phyloP scores from a whole-genome alignment of 495 filamentous ascomycete genomes.

The Aspergillus incahuasiensis region DNA sequence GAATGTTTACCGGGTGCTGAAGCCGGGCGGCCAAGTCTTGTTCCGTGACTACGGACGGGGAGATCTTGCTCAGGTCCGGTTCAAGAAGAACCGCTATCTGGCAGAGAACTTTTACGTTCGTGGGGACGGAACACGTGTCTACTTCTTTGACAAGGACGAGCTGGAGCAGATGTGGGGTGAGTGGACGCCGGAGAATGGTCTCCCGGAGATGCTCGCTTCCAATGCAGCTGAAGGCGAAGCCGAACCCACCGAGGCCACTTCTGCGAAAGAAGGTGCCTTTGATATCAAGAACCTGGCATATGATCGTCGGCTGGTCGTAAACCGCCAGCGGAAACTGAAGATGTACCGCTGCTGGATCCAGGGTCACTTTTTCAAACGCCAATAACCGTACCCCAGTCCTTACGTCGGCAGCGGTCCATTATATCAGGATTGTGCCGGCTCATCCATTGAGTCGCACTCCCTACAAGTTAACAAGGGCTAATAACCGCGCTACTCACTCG shows the following conservation, averaged over 20 bases:
- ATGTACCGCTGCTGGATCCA: constrained; percentile 99
- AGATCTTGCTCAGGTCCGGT: constrained; percentile 92
- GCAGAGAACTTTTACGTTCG: constrained; percentile 96
- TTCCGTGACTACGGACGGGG: constrained; percentile 96
- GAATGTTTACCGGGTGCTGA: constrained; percentile 78
- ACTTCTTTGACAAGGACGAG: constrained; percentile 90
- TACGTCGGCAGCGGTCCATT: too few relatives aligned
- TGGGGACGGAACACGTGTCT: constrained; percentile 93
- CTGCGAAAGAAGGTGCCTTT: constrained; percentile 40
- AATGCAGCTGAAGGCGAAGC: constrained; percentile 1
- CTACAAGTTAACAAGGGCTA: too few relatives aligned
- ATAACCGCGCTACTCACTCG: too few relatives aligned
- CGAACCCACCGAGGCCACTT: constrained; percentile 6
- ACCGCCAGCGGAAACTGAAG: constrained; percentile 82
- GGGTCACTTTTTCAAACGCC: constrained; percentile 75
- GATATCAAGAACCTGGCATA: constrained; percentile 71
- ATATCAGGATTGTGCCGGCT: too few relatives aligned
- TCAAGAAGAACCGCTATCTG: constrained; percentile 88
- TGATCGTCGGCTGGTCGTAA: constrained; percentile 85
- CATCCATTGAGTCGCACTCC: too few relatives aligned
- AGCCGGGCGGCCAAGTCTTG: constrained; percentile 81
- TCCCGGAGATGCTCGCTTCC: constrained; percentile 19
- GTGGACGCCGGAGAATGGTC: constrained; percentile 37
- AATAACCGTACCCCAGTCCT: background rate
- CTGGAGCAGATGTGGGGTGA: constrained; percentile 73